These are phyloP conservation scores for Elasticomyces elasticus DNA, from an alignment of 495 filamentous ascomycete species.

Conservation along the genomic window DNA sequence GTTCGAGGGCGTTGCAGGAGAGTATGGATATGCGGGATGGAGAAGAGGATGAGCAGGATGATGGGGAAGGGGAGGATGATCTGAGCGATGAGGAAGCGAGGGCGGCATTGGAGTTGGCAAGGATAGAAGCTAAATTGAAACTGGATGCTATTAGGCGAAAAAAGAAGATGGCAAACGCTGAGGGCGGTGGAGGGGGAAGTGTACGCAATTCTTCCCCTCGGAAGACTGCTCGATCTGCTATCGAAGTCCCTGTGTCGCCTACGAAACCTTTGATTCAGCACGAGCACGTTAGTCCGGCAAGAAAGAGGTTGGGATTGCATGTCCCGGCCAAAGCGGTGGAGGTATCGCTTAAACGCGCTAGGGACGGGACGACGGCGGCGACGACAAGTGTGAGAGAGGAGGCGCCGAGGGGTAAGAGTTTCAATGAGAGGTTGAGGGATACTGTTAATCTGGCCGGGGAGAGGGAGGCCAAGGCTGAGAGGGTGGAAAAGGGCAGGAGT, in stretches of 20 bases:
- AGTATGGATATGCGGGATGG: neutral
- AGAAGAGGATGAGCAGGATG: neutral
- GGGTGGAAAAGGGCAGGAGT: conserved; percentile 51
- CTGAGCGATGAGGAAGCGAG: conserved; percentile 87
- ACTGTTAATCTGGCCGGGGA: conserved; percentile 44
- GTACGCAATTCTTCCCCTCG: neutral
- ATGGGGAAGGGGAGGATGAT: conserved; percentile 36
- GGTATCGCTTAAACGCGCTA: conserved; percentile 70
- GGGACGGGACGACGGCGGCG: conserved; percentile 14
- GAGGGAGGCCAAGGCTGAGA: conserved; percentile 44
- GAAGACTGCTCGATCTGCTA: conserved; percentile 31
- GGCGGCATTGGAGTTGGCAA: conserved; percentile 67
- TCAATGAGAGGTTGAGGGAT: conserved; percentile 78
- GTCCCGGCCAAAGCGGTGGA: conserved; percentile 74
- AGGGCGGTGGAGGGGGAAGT: conserved; percentile 1
- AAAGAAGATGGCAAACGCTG: conserved; percentile 32
- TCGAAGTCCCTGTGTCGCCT: conserved; percentile 80
- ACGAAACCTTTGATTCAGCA: no score
- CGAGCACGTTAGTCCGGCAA: conserved; percentile 61
- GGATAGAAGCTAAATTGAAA: conserved; percentile 78
- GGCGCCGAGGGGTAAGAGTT: conserved; percentile 41
- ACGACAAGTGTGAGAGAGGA: neutral
- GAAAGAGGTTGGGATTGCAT: conserved; percentile 79
- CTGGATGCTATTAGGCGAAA: conserved; percentile 63
- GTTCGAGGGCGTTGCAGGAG: conserved; percentile 7